Conservation (phyloP, 352 stramenopile genomes). For the Lagenidium giganteum region DNA sequence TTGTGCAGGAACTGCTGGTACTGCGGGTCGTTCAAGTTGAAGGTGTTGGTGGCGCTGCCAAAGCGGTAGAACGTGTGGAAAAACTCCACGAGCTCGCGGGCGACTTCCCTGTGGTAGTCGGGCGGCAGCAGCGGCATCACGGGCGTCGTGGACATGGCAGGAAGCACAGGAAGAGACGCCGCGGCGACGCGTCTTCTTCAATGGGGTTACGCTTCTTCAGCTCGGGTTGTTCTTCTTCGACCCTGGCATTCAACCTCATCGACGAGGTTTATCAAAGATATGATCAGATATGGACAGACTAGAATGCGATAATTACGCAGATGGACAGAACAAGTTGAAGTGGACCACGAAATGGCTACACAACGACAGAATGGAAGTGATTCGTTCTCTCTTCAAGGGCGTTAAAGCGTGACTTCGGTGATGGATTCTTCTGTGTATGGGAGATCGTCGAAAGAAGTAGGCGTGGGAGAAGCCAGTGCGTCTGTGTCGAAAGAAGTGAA, state of each 20-base stretch:
- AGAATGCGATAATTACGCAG: too few relatives aligned
- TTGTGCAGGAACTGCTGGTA: constrained; percentile 71
- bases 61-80: constrained; percentile 84
- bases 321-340: constrained; percentile 2
- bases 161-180: not conserved
- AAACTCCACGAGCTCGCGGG: constrained; percentile 58
- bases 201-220: too few relatives aligned
- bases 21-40: constrained; percentile 39
- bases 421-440: too few relatives aligned
- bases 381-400: too few relatives aligned
- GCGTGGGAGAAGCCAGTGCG: too few relatives aligned
- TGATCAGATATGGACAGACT: too few relatives aligned
- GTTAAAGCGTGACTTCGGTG: too few relatives aligned
- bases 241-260: not conserved
- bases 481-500: too few relatives aligned
- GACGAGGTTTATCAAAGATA: constrained; percentile 3
- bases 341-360: not conserved
- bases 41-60: constrained; percentile 37
- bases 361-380: too few relatives aligned
- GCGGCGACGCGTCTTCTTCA: not conserved
- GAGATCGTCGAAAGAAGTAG: too few relatives aligned
- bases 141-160: not conserved
- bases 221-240: too few relatives aligned
- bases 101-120: constrained; percentile 68
- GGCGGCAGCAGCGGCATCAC: constrained; percentile 48